phyloP scores from a whole-genome alignment of 345 rosid genomes.

The Eutrema japonicum region DNA sequence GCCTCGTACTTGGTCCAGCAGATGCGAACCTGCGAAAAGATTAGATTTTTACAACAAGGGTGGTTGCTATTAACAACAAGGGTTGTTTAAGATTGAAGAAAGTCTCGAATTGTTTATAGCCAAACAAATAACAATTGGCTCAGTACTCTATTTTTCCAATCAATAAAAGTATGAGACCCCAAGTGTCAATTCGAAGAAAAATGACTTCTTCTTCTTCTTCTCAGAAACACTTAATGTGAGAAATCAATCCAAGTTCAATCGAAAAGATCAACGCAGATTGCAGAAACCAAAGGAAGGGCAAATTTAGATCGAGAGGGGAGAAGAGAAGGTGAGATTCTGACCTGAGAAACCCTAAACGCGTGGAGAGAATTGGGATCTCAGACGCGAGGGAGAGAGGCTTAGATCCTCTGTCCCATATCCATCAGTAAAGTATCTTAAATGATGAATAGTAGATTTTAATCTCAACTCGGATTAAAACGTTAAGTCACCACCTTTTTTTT shows the following conservation, averaged over 20 bases:
- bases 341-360: conserved; percentile 31
- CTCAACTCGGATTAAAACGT: too few relatives aligned
- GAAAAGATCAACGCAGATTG: conserved; percentile 8
- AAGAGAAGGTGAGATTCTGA: conserved; percentile 13
- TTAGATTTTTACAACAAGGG: background rate
- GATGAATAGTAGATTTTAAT: too few relatives aligned
- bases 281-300: background rate
- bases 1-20: conserved; percentile 10
- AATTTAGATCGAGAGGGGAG: conserved; percentile 17
- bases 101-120: background rate
- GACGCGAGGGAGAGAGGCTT: conserved; percentile 7
- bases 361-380: conserved; percentile 29
- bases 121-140: background rate
- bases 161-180: background rate
- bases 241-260: background rate
- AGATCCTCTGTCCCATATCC: conserved; percentile 19
- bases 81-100: background rate
- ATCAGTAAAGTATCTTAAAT: background rate
- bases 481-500: background rate
- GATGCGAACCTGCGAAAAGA: conserved; percentile 13
- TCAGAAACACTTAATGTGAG: too few relatives aligned
- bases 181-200: too few relatives aligned
- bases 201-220: too few relatives aligned
- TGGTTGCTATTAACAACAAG: background rate
- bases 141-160: too few relatives aligned